Conservation (phyloP, 768 basidiomycete species). For the Naganishia vaughanmartiniae region DNA sequence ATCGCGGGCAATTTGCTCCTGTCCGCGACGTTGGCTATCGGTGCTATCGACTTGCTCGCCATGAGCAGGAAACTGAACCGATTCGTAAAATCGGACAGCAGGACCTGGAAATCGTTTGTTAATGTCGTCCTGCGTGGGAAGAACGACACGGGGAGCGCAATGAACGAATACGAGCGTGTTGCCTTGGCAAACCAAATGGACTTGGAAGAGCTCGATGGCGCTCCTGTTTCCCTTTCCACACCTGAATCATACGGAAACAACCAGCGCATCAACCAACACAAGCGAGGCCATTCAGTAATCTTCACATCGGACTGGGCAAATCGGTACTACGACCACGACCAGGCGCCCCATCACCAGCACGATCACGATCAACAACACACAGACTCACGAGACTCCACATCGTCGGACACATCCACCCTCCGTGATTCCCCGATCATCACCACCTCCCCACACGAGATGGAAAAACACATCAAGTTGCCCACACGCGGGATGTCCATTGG, state of each 20-base stretch:
- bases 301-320: conserved; percentile 9
- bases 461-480: conserved; percentile 26
- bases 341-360: no score
- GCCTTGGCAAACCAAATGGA: conserved; percentile 16
- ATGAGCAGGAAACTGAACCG: conserved; percentile 15
- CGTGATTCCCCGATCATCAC: conserved; percentile 23
- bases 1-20: conserved; percentile 32
- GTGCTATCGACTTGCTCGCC: conserved; percentile 20
- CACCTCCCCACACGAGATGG: conserved; percentile 25
- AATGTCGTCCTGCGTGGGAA: neutral
- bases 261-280: neutral
- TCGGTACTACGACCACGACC: neutral
- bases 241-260: neutral
- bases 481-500: conserved; percentile 31
- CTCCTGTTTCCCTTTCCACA: neutral
- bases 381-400: conserved; percentile 2
- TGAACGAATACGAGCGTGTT: conserved; percentile 11
- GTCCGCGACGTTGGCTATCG: conserved; percentile 14
- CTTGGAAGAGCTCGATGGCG: conserved; percentile 3
- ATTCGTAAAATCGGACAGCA: conserved; percentile 4
- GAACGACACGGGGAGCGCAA: neutral
- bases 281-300: neutral
- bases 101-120: conserved; percentile 1
- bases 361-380: neutral
- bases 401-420: conserved; percentile 16